Evolutionary conservation across 345 rosid genomes (phyloP).

Genomic region (Turnera subulata): DNA sequence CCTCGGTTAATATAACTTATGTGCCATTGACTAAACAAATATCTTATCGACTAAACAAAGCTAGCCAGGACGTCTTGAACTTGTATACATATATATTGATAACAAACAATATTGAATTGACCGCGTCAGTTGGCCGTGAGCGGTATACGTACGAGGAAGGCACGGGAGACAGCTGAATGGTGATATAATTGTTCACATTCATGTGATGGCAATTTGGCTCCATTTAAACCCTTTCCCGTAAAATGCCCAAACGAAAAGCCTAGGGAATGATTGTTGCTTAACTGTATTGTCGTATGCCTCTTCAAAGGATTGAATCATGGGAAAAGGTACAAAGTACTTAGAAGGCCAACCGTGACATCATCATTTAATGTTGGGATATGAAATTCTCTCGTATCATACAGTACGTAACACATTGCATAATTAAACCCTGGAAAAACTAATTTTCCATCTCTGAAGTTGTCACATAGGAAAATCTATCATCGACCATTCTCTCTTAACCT

Average conservation of each 20-base stretch:
- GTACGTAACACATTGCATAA: too few relatives aligned
- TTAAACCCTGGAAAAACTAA: too few relatives aligned
- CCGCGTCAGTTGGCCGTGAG: not conserved
- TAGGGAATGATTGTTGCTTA: not conserved
- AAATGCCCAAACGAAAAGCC: not conserved
- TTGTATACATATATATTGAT: not conserved
- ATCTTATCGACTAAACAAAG: not conserved
- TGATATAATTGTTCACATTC: not conserved
- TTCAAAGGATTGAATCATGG: not conserved
- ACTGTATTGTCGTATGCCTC: not conserved
- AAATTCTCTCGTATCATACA: too few relatives aligned
- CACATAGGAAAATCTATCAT: too few relatives aligned
- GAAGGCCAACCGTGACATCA: not conserved
- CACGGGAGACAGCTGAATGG: constrained; percentile 1
- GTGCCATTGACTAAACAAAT: not conserved
- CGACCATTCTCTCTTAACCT: too few relatives aligned
- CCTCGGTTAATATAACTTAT: not conserved
- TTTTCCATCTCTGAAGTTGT: too few relatives aligned
- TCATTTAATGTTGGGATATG: not conserved
- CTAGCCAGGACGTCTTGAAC: too few relatives aligned
- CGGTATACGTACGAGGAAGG: not conserved
- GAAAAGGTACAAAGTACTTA: too few relatives aligned
- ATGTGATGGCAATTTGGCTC: not conserved
- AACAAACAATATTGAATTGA: not conserved
- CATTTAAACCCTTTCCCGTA: too few relatives aligned